A percentile compares a stretch with the other conserved stretches of the same genome.
Evolutionary conservation across 768 basidiomycete genomes (phyloP).

Genomic region (Cubamyces lactineus): DNA sequence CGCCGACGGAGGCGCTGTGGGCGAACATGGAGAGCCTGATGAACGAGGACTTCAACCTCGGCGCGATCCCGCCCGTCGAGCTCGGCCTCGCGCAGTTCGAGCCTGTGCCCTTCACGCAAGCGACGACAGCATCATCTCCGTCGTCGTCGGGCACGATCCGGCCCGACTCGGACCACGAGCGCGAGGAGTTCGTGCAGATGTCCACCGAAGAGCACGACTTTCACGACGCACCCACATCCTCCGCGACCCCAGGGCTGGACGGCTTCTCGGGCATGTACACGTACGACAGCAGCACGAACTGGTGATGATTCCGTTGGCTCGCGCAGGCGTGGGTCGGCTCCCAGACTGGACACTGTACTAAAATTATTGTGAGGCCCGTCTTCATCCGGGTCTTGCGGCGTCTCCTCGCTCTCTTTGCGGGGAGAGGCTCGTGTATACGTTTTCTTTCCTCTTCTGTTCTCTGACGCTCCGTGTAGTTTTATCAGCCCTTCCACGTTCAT

Average conservation of each 20-base stretch:
- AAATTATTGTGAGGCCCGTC: conserved; percentile 21
- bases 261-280: conserved; percentile 42
- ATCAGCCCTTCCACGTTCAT: conserved; percentile 15
- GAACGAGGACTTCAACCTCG: conserved; percentile 69
- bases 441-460: conserved; percentile 1
- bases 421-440: conserved; percentile 6
- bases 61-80: conserved; percentile 65
- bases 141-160: conserved; percentile 17
- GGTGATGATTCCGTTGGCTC: conserved; percentile 37
- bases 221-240: conserved; percentile 21
- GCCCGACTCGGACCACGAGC: conserved; percentile 30
- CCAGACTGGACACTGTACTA: conserved; percentile 31
- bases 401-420: conserved; percentile 11
- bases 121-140: conserved; percentile 19
- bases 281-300: conserved; percentile 40
- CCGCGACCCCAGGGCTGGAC: conserved; percentile 36
- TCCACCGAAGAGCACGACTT: conserved; percentile 35
- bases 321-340: conserved; percentile 38
- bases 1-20: conserved; percentile 34
- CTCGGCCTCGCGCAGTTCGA: conserved; percentile 56
- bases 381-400: conserved; percentile 13
- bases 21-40: conserved; percentile 44
- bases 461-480: conserved; percentile 22
- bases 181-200: conserved; percentile 16
- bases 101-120: conserved; percentile 26